These are phyloP conservation scores for Emmonsiellopsis sp. DNA, from an alignment of 2,329 filamentous ascomycete genomes.

Conservation along the genomic window DNA sequence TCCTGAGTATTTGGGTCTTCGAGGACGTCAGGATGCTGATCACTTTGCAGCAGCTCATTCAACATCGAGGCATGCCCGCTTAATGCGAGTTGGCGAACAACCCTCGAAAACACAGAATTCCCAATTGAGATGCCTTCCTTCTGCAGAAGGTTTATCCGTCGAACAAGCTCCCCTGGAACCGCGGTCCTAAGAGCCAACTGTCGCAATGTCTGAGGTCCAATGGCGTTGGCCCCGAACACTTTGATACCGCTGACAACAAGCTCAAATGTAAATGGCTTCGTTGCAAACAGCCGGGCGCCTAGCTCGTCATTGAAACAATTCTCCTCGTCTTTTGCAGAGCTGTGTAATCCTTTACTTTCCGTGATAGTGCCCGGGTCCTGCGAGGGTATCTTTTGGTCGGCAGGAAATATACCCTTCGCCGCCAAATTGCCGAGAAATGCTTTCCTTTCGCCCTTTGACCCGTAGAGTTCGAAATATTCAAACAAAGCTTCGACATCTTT, in stretches of 20 bases:
- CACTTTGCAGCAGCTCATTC: constrained; percentile 45
- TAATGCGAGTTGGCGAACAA: constrained; percentile 56
- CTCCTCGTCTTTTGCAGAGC: constrained; percentile 10
- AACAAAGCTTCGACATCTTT: constrained; percentile 34
- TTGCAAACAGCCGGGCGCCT: constrained; percentile 74
- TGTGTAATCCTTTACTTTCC: neutral
- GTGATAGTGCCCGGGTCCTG: neutral
- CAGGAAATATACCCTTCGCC: constrained; percentile 4
- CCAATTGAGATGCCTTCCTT: constrained; percentile 55
- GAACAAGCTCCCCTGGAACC: constrained; percentile 46
- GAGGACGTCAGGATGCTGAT: constrained; percentile 57
- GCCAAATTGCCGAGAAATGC: constrained; percentile 7
- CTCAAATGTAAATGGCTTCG: constrained; percentile 62
- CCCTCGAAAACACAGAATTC: constrained; percentile 54
- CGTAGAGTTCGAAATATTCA: constrained; percentile 27
- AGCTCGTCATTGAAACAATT: constrained; percentile 58
- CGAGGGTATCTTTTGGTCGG: neutral
- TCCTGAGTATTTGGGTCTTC: constrained; percentile 49
- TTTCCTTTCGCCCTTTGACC: constrained; percentile 10
- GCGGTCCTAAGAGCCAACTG: constrained; percentile 62
- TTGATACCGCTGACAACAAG: constrained; percentile 61
- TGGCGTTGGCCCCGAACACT: constrained; percentile 59
- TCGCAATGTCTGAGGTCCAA: constrained; percentile 69
- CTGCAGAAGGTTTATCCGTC: constrained; percentile 53
- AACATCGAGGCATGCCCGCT: constrained; percentile 47